Conservation (phyloP, 2,329 filamentous ascomycete species). For the Neonectria ditissima region DNA sequence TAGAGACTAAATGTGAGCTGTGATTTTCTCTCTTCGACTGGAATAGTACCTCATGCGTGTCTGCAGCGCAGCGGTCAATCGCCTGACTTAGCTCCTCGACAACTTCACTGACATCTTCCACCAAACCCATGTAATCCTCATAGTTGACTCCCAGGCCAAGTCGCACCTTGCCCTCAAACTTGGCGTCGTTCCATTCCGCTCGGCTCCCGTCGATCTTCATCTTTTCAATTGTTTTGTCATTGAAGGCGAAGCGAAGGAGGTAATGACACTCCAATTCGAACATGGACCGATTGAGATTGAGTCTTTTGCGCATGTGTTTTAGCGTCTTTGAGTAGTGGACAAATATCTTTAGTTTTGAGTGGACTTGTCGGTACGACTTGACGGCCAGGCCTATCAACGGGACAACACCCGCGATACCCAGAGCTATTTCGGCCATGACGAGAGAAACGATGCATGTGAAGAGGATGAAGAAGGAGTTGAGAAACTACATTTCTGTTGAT, state of each 20-base stretch:
- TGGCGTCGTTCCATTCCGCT: constrained; percentile 1
- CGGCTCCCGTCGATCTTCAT: constrained; percentile 2
- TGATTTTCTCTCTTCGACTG: not conserved
- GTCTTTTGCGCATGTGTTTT: constrained; percentile 1
- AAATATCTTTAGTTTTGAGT: not conserved
- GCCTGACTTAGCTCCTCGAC: not conserved
- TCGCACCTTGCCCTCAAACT: not conserved
- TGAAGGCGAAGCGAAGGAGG: constrained; percentile 16
- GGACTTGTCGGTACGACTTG: not conserved
- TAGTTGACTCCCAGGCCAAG: constrained; percentile 9
- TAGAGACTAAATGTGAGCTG: not conserved
- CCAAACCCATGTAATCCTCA: constrained; percentile 3
- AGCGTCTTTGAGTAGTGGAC: not conserved
- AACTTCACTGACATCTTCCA: not conserved
- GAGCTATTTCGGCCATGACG: not conserved
- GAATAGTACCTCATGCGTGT: not conserved
- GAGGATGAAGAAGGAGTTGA: not conserved
- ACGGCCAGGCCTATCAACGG: not conserved
- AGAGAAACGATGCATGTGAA: not conserved
- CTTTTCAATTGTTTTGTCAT: not conserved
- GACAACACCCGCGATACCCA: not conserved
- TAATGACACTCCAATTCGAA: constrained; percentile 17
- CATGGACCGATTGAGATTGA: constrained; percentile 2
- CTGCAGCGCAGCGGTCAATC: not conserved
- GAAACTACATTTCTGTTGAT: not conserved